Evolutionary conservation across 1,284 basidiomycete species (phyloP), one percentile per base, ranked within the genome.

Genomic region (Melampsora americana): DNA sequence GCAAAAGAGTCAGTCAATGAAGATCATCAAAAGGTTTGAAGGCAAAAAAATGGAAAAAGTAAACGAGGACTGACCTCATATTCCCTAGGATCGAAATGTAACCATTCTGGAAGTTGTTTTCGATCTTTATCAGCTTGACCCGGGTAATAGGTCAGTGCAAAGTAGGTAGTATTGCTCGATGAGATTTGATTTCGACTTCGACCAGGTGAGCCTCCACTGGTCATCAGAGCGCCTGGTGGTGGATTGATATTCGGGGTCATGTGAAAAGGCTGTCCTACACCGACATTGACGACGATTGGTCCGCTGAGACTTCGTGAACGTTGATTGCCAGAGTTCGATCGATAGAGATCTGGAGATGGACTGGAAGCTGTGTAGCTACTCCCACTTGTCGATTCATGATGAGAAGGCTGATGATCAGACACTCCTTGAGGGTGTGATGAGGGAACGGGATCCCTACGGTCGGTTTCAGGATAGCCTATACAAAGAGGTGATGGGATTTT

Each of bases 51-150:
- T 44, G 23, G 11, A 60, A 23, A 39, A 18, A n/a, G 28, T 0
- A 62, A 44, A 46, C 23, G 20, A 42, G 2, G 5, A 61, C 65
- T 60, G 35, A 75, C 72, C 53, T 75, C 72, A 23, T 66, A 61
- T 61, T 75, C 65, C 39, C 53, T 75, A 20, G 72, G 64, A 61
- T 75, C 72, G 30, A 75, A 75, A 68, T 75, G 72, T 4, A 75
- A 50, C 72, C 72, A 75, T 16, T 75, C 72, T 44, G 72, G 72
- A 11, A 75, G 44, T 68, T 75, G 72, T 42, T 68, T 66, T 26
- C 65, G 32, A 66, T 75, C 65, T 35, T 44, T 59, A 23, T 39
- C 56, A 2, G 50, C 46, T 48, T 75, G 50, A 48, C 35, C 30
- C 11, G 72, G 72, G 44, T 67, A 75, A 42, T 75, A 53, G 1